Evolutionary conservation across 345 rosid species (phyloP).

Genomic region (Populus tremula): DNA sequence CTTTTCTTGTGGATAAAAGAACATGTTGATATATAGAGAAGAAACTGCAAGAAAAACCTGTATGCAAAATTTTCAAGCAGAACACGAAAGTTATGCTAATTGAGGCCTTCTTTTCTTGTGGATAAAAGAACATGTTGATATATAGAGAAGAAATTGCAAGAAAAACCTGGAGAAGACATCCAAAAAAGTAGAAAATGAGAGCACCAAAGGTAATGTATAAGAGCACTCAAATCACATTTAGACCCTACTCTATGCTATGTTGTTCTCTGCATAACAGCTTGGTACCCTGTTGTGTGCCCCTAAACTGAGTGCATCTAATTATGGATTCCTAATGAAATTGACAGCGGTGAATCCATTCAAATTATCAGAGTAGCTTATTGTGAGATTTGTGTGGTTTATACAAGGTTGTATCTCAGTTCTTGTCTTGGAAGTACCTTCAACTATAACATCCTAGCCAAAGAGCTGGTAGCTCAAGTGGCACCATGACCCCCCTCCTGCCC

Average conservation of each 20-base stretch:
- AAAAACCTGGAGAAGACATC: background rate
- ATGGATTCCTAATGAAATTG: background rate
- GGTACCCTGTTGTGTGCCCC: background rate
- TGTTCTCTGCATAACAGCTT: background rate
- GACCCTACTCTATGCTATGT: background rate
- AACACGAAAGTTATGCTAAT: background rate
- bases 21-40: background rate
- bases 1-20: background rate
- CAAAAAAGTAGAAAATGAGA: background rate
- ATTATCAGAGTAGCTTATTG: background rate
- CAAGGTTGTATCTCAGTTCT: background rate
- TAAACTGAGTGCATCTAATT: background rate
- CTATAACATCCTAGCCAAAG: background rate
- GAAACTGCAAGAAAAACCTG: background rate
- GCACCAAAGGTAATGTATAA: background rate
- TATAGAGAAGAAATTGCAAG: too few species aligned
- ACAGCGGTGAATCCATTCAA: background rate
- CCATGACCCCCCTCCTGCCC: too few species aligned
- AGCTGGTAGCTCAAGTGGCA: too few species aligned
- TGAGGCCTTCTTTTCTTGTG: background rate
- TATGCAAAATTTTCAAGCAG: background rate
- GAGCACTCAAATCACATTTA: background rate
- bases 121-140: background rate
- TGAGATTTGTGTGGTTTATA: background rate
- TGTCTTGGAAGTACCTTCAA: background rate